Evolutionary conservation across 148 eudicot species (phyloP), one percentile per base, ranked within the genome.

Genomic region (Amaranthus palmeri): DNA sequence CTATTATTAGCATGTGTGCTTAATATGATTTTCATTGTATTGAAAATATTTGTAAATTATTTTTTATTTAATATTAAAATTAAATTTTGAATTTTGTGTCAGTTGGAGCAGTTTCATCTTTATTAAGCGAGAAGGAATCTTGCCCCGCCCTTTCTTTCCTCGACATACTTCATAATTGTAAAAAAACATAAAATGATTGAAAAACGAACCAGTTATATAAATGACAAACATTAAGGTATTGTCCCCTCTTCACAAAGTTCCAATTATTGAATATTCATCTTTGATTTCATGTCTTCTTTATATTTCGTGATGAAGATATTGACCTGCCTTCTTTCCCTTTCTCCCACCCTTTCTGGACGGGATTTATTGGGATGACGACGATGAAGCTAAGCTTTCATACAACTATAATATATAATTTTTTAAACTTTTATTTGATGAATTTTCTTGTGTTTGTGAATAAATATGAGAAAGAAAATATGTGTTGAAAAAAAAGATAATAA

Each of bases 181-280:
- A 72, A 47, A 45, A 9, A 62, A 25, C 45, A 18, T 69, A 8
- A 46, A 45, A 61, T 55, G 44, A 15, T n/a, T 48, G 65, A 70
- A 76, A 40, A 50, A 77, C 79, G 17, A 70, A 71, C 79, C 79
- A 40, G 65, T 8, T 54, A 61, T 9, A 7, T 15, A 62, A 18
- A 53, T 69, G 9, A 25, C 46, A 65, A 60, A 51, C 18, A 18
- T 13, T 7, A 14, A 18, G 53, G 5, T 17, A 53, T 53, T 47
- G 50, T 25, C 45, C 49, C 25, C 53, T 57, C 53, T 59, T 61
- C 46, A 36, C 40, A 17, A 54, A 54, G 46, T 36, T 17, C 7
- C n/a, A 55, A 36, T 54, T 14, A 47, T 56, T 45, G 43, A 25
- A 25, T 25, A 25, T 25, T 2, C 10, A 17, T 13, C 45, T 10